Evolutionary conservation across 2,329 filamentous ascomycete genomes (phyloP), one percentile per base, ranked within the genome.

Genomic region (Exophiala spinifera): DNA sequence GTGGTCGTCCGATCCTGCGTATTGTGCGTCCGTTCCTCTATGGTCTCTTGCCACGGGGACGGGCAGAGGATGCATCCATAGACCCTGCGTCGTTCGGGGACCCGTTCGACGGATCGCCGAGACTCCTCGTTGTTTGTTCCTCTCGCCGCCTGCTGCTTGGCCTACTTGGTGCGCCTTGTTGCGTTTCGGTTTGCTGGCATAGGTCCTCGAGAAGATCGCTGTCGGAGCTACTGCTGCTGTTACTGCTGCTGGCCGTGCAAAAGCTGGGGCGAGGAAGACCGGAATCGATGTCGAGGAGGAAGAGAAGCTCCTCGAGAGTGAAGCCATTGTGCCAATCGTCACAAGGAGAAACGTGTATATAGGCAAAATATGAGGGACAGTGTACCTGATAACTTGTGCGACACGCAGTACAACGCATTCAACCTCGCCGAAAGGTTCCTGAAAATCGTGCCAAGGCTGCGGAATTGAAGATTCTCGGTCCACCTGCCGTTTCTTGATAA

Each of bases 21-120:
- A 70, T 53, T 71, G 66, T 17, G 72, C 60, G 3, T 83, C 79
- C 57, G 79, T 78, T 1, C 76, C 74, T 52, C 86, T 78, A 19
- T 76, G 71, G 14, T 53, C 49, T 37, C 57, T 36, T n/a, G 55
- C 51, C 5, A 84, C 82, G 5, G 94, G 91, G 66, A 81, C 79
- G 1, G 92, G 92, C 51, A 96, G 76, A 47, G 84, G 48, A 42
- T 85, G 80, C 65, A 86, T 82, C 39, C 83, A 85, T 56, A 94
- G 85, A 15, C 86, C 88, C 51, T 95, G 76, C n/a, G 80, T 83
- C 68, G 87, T 84, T 49, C 85, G 82, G 4, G 85, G 84, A 0
- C 91, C 91, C 1, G 88, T 90, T 46, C 87, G 80, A 62, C 88
- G 85, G 53, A 95, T 79, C 20, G 85, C 87, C 52, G 90, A 96